These are phyloP conservation scores for Coemansia sp. DNA, from an alignment of 371 early-diverging fungal species.

Conservation along the genomic window DNA sequence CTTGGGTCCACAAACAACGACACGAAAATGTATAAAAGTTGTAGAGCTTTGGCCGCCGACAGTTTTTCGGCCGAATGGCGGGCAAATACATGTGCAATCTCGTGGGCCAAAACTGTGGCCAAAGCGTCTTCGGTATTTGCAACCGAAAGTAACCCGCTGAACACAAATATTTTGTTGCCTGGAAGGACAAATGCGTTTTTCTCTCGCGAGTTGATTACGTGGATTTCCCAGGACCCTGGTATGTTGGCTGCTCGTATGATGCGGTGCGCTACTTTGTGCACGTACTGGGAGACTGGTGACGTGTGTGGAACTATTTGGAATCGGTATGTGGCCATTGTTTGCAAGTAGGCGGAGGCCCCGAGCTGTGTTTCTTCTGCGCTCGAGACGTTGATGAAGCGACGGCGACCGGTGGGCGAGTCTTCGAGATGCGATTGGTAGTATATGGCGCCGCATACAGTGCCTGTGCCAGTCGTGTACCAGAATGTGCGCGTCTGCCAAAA, in stretches of 20 bases:
- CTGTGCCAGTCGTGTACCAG: conserved; percentile 28
- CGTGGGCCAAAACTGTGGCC: conserved; percentile 91
- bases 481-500: conserved; percentile 14
- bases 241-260: conserved; percentile 71
- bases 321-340: conserved; percentile 65
- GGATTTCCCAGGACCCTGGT: conserved; percentile 68
- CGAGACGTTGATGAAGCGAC: conserved; percentile 47
- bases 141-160: conserved; percentile 84
- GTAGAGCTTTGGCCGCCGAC: conserved; percentile 60
- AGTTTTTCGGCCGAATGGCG: conserved; percentile 82
- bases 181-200: conserved; percentile 93
- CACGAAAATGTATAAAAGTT: conserved; percentile 46
- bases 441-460: conserved; percentile 9
- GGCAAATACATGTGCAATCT: conserved; percentile 81
- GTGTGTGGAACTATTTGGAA: conserved; percentile 59
- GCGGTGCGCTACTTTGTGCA: conserved; percentile 62
- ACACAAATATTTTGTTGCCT: conserved; percentile 91
- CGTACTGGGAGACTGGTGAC: conserved; percentile 62
- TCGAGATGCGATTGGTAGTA: conserved; percentile 42
- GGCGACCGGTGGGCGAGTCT: conserved; percentile 45
- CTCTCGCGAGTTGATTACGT: conserved; percentile 77
- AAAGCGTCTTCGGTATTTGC: conserved; percentile 81
- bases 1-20: conserved; percentile 56
- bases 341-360: conserved; percentile 38
- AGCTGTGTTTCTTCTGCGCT: conserved; percentile 17